Percentiles rank a stretch among this genome's conserved stretches.
phyloP scores from a whole-genome alignment of 2,329 filamentous ascomycete species.

The Xylariomycetidae sp. region DNA sequence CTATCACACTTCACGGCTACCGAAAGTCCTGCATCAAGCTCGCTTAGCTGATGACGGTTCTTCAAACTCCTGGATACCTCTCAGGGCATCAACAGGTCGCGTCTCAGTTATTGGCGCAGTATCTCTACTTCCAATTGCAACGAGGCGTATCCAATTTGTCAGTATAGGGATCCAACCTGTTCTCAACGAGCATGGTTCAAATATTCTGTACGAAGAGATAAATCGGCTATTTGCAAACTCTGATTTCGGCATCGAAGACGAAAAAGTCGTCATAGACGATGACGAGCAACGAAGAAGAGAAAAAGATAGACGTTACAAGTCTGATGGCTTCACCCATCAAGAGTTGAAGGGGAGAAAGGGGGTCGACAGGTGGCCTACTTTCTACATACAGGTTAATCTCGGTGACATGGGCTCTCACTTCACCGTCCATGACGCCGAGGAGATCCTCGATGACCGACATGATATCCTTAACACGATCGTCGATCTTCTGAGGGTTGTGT shows the following conservation, averaged over 20 bases:
- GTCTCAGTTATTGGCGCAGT: slow-evolving; percentile 67
- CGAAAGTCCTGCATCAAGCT: slow-evolving; percentile 61
- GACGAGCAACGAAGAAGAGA: slow-evolving; percentile 18
- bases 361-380: slow-evolving; percentile 84
- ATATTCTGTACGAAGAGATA: slow-evolving; percentile 69
- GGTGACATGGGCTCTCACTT: slow-evolving; percentile 5
- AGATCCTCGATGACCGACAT: slow-evolving; percentile 40
- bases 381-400: slow-evolving; percentile 65
- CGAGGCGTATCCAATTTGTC: slow-evolving; percentile 73
- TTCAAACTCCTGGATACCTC: slow-evolving; percentile 60
- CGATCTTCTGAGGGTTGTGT: slow-evolving; percentile 63
- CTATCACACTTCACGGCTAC: slow-evolving; percentile 24
- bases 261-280: slow-evolving; percentile 33
- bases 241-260: slow-evolving; percentile 64
- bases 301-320: slow-evolving; percentile 30
- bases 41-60: slow-evolving; percentile 53
- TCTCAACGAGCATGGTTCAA: slow-evolving; percentile 47
- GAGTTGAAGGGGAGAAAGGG: slow-evolving; percentile 57
- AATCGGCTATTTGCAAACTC: slow-evolving; percentile 75
- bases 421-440: slow-evolving; percentile 26
- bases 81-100: slow-evolving; percentile 60
- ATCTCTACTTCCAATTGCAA: slow-evolving; percentile 65
- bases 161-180: slow-evolving; percentile 71
- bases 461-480: slow-evolving; percentile 51
- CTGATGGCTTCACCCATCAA: slow-evolving; percentile 42